phyloP scores from a whole-genome alignment of 345 rosid genomes.

The Populus davidiana region DNA sequence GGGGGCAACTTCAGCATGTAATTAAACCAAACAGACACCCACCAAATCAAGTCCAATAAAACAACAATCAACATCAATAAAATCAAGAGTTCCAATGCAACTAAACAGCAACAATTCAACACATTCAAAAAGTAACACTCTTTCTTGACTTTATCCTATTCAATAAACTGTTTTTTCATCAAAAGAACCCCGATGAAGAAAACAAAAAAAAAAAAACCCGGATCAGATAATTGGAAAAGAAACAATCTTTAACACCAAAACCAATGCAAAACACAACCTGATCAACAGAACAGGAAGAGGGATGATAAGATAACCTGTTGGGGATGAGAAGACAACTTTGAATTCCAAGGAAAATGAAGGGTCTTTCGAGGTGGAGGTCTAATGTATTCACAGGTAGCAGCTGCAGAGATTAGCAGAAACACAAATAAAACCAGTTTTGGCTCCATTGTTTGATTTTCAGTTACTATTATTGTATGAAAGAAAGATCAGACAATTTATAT shows the following conservation, averaged over 20 bases:
- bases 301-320: constrained; percentile 52
- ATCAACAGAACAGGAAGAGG: constrained; percentile 1
- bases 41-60: background rate
- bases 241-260: background rate
- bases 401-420: constrained; percentile 28
- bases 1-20: background rate
- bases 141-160: background rate
- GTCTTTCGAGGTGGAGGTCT: constrained; percentile 77
- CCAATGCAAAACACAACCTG: background rate
- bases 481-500: background rate
- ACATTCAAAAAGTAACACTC: background rate
- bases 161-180: background rate
- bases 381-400: constrained; percentile 51
- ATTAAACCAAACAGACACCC: background rate
- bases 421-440: background rate
- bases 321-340: constrained; percentile 49
- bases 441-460: constrained; percentile 10
- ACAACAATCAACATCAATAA: background rate
- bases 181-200: background rate
- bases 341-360: constrained; percentile 61
- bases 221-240: constrained; percentile 16
- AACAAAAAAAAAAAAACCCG: constrained; percentile 18
- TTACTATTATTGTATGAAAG: background rate
- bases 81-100: background rate
- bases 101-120: background rate